These are phyloP conservation scores for Phyllosticta citribraziliensis DNA, from an alignment of 2,329 filamentous ascomycete genomes.

Conservation along the genomic window DNA sequence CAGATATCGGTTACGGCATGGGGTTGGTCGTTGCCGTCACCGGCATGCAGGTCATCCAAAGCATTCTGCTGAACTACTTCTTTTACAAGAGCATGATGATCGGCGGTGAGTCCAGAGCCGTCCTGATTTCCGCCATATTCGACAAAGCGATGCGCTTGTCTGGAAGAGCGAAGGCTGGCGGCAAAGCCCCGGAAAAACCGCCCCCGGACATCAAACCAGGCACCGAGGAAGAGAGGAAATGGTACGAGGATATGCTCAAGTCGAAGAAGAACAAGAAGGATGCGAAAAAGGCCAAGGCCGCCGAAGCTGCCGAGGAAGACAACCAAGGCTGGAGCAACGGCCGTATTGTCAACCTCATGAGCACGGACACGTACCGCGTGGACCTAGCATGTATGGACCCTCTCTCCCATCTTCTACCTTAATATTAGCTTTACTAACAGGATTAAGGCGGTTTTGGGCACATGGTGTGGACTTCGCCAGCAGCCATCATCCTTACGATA, in stretches of 20 bases:
- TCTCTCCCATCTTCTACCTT: no score
- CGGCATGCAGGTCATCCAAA: conserved; percentile 74
- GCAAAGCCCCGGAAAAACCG: conserved; percentile 37
- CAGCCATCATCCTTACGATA: conserved; percentile 69
- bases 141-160: conserved; percentile 89
- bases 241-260: conserved; percentile 35
- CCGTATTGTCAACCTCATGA: conserved; percentile 87
- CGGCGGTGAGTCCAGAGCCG: conserved; percentile 71
- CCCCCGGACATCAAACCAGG: conserved; percentile 37
- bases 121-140: conserved; percentile 78
- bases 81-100: conserved; percentile 88
- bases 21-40: conserved; percentile 79
- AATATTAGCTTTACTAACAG: no score
- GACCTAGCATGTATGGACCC: conserved; percentile 84
- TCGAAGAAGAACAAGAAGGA: conserved; percentile 34
- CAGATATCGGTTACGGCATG: conserved; percentile 64
- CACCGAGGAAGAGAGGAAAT: conserved; percentile 41
- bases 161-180: conserved; percentile 77
- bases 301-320: conserved; percentile 49
- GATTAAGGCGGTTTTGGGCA: conserved; percentile 88
- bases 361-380: conserved; percentile 85
- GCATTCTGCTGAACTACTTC: conserved; percentile 77
- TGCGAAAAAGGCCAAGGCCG: conserved; percentile 34
- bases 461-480: conserved; percentile 77
- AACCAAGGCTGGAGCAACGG: conserved; percentile 86